phyloP scores from a whole-genome alignment of 352 stramenopile genomes.

The Pythium scleroteichum region DNA sequence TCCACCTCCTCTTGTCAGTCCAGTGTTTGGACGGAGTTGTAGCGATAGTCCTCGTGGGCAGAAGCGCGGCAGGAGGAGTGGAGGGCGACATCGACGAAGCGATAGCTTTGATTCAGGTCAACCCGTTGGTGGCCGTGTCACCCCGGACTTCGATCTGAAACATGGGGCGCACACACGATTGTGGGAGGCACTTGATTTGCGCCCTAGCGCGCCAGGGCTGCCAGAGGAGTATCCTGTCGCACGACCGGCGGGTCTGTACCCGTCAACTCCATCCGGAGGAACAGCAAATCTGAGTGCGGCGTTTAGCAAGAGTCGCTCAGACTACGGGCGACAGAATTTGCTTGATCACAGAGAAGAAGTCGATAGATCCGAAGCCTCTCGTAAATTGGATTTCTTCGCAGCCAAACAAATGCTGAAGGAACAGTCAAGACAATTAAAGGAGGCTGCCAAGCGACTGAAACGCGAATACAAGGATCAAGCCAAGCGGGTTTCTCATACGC shows the following conservation, averaged over 20 bases:
- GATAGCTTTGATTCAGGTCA: conserved; percentile 57
- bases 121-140: not conserved
- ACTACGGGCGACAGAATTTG: conserved; percentile 4
- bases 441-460: conserved; percentile 20
- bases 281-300: not conserved
- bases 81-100: conserved; percentile 23
- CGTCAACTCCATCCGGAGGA: not conserved
- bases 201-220: conserved; percentile 46
- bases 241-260: conserved; percentile 1
- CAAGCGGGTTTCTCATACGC: conserved; percentile 13
- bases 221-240: conserved; percentile 21
- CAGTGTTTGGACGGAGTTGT: conserved; percentile 13
- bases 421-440: conserved; percentile 25
- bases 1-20: not conserved
- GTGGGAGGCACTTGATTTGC: conserved; percentile 48
- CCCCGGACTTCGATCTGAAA: conserved; percentile 31
- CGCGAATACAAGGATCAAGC: conserved; percentile 21
- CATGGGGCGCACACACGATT: conserved; percentile 44
- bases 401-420: conserved; percentile 28
- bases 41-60: conserved; percentile 13
- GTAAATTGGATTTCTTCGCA: conserved; percentile 24
- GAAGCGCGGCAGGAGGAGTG: conserved; percentile 12
- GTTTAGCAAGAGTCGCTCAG: conserved; percentile 15
- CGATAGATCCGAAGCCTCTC: not conserved
- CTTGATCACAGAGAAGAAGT: not conserved